These are phyloP conservation scores for Yamadazyma takamatsuzukensis DNA, from an alignment of 805 yeast species.

Conservation along the genomic window DNA sequence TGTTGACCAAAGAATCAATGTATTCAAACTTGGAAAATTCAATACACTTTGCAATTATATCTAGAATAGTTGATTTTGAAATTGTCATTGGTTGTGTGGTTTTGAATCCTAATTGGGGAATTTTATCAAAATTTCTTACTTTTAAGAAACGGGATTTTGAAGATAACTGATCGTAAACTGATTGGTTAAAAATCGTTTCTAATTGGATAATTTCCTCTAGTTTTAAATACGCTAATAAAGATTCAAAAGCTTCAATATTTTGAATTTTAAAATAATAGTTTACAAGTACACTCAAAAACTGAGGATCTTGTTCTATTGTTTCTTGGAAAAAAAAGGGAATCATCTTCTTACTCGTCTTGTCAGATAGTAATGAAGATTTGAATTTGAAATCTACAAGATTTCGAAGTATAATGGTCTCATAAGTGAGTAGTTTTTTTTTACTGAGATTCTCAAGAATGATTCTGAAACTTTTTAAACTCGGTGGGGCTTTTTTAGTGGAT, in stretches of 20 bases:
- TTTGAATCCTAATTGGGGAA: slow-evolving; percentile 7
- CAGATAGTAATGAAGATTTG: slow-evolving; percentile 4
- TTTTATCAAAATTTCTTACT: slow-evolving; percentile 4
- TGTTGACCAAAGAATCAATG: slow-evolving; percentile 31
- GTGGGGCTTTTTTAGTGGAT: slow-evolving; percentile 6
- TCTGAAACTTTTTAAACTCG: slow-evolving; percentile 4
- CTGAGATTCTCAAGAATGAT: slow-evolving; percentile 3
- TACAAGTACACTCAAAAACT: slow-evolving; percentile 23
- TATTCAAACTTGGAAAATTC: slow-evolving; percentile 21
- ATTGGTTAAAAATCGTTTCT: slow-evolving; percentile 16
- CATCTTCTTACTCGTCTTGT: background rate
- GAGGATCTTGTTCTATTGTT: slow-evolving; percentile 26
- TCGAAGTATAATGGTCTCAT: slow-evolving; percentile 5
- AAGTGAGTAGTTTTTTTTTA: background rate
- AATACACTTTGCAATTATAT: slow-evolving; percentile 27
- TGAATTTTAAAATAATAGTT: slow-evolving; percentile 20
- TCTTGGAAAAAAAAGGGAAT: slow-evolving; percentile 20
- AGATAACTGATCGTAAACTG: slow-evolving; percentile 19
- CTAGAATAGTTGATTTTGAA: slow-evolving; percentile 18
- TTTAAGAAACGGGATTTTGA: slow-evolving; percentile 23
- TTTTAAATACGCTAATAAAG: slow-evolving; percentile 23
- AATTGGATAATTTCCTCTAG: slow-evolving; percentile 21
- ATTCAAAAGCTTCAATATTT: slow-evolving; percentile 17
- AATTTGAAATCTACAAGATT: slow-evolving; percentile 5
- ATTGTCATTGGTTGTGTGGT: slow-evolving; percentile 15